phyloP scores from a whole-genome alignment of 177 flowering plant genomes.

The Vitis hybrid region DNA sequence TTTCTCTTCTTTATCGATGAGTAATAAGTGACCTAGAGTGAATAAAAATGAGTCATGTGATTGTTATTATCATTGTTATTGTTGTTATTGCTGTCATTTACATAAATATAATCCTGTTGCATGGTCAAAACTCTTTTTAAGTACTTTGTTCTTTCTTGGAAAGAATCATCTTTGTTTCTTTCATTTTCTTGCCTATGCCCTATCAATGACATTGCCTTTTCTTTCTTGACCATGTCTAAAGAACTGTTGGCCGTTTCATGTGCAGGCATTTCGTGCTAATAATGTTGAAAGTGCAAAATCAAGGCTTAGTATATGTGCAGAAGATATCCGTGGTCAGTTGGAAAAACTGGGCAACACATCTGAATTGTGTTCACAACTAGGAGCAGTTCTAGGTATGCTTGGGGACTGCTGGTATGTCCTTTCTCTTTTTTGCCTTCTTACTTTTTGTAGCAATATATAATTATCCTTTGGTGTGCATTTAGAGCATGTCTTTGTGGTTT shows the following conservation, averaged over 20 bases:
- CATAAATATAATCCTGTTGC: no score
- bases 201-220: neutral
- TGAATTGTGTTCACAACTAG: slow-evolving; percentile 95
- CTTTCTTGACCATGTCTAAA: neutral
- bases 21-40: no score
- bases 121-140: no score
- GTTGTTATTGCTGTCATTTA: no score
- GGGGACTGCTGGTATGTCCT: slow-evolving; percentile 91
- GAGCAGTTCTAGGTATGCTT: slow-evolving; percentile 97
- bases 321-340: slow-evolving; percentile 80
- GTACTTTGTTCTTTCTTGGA: no score
- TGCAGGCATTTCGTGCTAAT: slow-evolving; percentile 88
- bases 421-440: slow-evolving; percentile 8
- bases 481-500: neutral
- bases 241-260: slow-evolving; percentile 14
- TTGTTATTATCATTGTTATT: no score
- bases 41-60: no score
- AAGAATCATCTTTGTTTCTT: neutral
- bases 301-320: slow-evolving; percentile 63
- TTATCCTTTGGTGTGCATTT: neutral
- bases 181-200: neutral
- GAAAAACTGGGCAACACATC: slow-evolving; percentile 59
- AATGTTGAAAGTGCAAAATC: slow-evolving; percentile 39
- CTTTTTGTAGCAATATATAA: neutral
- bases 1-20: neutral